Conservation (phyloP, 305 asterid species). For the Fraxinus sp. region DNA sequence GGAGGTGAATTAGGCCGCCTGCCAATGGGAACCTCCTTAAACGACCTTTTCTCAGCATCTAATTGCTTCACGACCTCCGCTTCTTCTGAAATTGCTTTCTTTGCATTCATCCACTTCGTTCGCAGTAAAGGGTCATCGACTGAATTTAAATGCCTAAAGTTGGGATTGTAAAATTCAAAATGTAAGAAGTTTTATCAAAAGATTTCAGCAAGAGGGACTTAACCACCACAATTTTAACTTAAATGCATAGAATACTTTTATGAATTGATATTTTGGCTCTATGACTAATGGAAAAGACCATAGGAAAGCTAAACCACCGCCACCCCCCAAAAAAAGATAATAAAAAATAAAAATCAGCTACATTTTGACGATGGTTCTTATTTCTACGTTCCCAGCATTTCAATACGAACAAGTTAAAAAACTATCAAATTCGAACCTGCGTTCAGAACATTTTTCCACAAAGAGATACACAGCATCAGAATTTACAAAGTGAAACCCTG, state of each 20-base stretch:
- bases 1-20: conserved; percentile 89
- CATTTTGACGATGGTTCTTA: neutral
- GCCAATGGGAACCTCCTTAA: conserved; percentile 73
- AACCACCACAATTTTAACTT: neutral
- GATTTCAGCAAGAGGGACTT: neutral
- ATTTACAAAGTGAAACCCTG: neutral
- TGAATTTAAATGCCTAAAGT: conserved; percentile 70
- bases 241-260: neutral
- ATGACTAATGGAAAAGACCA: neutral
- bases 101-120: conserved; percentile 89
- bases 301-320: neutral
- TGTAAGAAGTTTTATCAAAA: neutral
- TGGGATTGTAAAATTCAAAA: conserved; percentile 5
- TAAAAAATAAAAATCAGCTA: neutral
- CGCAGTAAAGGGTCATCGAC: conserved; percentile 86
- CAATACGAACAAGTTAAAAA: neutral
- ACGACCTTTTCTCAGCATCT: conserved; percentile 85
- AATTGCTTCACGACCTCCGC: conserved; percentile 90
- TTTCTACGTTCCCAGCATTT: neutral
- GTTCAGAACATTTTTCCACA: neutral
- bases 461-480: neutral
- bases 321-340: too few species aligned
- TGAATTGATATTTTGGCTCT: neutral
- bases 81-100: conserved; percentile 89
- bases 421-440: neutral